Evolutionary conservation across 208 protist species (phyloP).

Genomic region (Leishmania amazonensis): DNA sequence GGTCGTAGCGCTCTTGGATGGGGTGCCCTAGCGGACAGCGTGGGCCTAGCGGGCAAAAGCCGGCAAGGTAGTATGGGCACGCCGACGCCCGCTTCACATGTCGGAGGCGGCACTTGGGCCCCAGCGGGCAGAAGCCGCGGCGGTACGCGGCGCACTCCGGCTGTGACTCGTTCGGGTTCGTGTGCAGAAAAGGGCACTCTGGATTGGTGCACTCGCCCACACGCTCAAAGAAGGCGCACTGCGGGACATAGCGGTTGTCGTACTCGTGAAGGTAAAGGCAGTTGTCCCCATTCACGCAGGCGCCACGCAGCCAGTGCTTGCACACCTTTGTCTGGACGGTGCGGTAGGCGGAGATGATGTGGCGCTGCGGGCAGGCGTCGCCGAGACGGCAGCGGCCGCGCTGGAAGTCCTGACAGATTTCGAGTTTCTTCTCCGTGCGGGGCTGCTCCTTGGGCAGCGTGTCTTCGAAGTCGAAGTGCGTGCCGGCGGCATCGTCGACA

Average conservation of each 20-base stretch:
- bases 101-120: conserved; percentile 88
- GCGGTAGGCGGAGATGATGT: conserved; percentile 78
- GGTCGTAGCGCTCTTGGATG: conserved; percentile 81
- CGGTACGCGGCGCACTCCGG: conserved; percentile 89
- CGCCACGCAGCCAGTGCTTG: conserved; percentile 97
- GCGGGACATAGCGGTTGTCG: conserved; percentile 93
- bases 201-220: conserved; percentile 96
- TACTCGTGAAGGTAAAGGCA: conserved; percentile 97
- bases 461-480: conserved; percentile 81
- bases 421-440: conserved; percentile 77
- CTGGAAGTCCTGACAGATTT: conserved; percentile 95
- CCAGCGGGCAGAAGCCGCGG: conserved; percentile 90
- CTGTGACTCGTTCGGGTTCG: conserved; percentile 78
- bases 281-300: conserved; percentile 96
- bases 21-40: conserved; percentile 94
- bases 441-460: conserved; percentile 67
- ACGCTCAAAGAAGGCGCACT: conserved; percentile 96
- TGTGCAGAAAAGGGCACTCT: conserved; percentile 96
- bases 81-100: conserved; percentile 69
- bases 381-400: conserved; percentile 94
- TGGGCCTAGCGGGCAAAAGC: conserved; percentile 95
- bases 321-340: conserved; percentile 92
- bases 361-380: conserved; percentile 93
- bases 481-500: conserved; percentile 60
- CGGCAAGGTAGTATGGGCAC: conserved; percentile 94